phyloP scores from a whole-genome alignment of 73 alveolate genomes.

The Tetrahymena elliotti region DNA sequence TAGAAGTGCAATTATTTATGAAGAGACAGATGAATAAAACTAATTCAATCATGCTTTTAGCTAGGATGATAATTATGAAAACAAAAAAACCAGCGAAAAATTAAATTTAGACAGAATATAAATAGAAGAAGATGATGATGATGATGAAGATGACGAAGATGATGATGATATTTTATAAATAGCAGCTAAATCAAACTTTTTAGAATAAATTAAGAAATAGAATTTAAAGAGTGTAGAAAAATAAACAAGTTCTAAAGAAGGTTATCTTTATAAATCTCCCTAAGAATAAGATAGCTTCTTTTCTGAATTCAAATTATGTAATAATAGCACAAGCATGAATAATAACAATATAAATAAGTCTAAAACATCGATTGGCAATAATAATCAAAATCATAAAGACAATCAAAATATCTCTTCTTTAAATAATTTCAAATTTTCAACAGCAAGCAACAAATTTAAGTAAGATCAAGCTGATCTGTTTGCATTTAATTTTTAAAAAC shows the following conservation, averaged over 20 bases:
- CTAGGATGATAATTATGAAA: background rate
- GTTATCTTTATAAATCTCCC: background rate
- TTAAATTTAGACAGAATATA: background rate
- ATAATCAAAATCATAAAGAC: background rate
- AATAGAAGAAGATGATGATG: background rate
- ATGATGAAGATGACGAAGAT: background rate
- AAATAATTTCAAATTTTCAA: background rate
- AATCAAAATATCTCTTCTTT: background rate
- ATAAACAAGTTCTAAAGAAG: background rate
- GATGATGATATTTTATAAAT: background rate
- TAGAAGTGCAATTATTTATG: background rate
- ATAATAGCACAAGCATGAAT: background rate
- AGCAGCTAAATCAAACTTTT: background rate
- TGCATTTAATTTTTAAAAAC: background rate
- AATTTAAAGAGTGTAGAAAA: background rate
- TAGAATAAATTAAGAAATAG: background rate
- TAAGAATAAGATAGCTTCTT: background rate
- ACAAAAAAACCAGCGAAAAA: background rate
- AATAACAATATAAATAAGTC: background rate
- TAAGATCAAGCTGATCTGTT: background rate
- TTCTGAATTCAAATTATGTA: background rate
- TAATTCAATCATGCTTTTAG: background rate
- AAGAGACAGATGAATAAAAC: background rate
- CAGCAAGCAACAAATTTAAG: background rate
- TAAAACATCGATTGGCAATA: background rate